Conservation (phyloP, 805 yeast genomes). For the Candida dajiaensis region DNA sequence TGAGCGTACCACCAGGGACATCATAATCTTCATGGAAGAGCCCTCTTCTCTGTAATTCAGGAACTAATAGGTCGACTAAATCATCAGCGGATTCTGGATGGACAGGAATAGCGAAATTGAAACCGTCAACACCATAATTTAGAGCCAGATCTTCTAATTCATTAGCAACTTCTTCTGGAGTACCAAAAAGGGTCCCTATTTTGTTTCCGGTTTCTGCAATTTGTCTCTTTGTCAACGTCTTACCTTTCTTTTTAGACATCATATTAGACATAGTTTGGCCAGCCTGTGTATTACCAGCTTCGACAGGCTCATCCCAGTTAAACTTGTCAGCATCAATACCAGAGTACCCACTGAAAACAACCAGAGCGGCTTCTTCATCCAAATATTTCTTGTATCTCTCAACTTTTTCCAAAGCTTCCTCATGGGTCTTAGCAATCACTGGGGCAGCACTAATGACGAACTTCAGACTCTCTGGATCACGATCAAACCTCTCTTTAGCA, state of each 20-base stretch:
- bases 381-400: slow-evolving; percentile 22
- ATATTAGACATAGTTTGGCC: background rate
- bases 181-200: slow-evolving; percentile 24
- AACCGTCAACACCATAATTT: slow-evolving; percentile 13
- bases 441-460: slow-evolving; percentile 27
- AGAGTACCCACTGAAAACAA: slow-evolving; percentile 34
- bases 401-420: slow-evolving; percentile 30
- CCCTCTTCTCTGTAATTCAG: slow-evolving; percentile 32
- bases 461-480: slow-evolving; percentile 30
- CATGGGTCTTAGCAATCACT: slow-evolving; percentile 31
- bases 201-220: background rate
- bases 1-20: slow-evolving; percentile 26
- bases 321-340: slow-evolving; percentile 32
- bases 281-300: slow-evolving; percentile 19
- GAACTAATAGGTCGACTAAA: slow-evolving; percentile 31
- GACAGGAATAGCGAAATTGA: slow-evolving; percentile 34
- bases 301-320: slow-evolving; percentile 23
- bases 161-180: slow-evolving; percentile 26
- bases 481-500: slow-evolving; percentile 26
- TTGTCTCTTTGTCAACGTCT: background rate
- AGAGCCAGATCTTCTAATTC: slow-evolving; percentile 1
- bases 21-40: slow-evolving; percentile 34
- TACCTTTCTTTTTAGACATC: background rate
- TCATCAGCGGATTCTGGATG: slow-evolving; percentile 35
- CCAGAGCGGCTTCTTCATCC: slow-evolving; percentile 33